These are phyloP conservation scores for Trichoderma sp. DNA, from an alignment of 2,329 filamentous ascomycete genomes.

Conservation along the genomic window DNA sequence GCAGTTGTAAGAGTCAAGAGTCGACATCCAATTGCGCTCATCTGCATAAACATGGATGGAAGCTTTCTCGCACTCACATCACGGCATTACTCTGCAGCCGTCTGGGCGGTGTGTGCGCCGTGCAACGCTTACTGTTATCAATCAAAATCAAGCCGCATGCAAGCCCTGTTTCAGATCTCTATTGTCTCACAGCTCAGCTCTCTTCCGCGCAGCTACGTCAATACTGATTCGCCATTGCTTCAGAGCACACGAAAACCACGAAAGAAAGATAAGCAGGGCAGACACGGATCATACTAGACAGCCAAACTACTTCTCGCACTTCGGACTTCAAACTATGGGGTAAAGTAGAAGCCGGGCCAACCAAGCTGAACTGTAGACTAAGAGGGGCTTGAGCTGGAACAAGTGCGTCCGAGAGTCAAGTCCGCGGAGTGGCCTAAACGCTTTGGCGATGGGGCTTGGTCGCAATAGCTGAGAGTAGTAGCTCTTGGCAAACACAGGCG, in stretches of 20 bases:
- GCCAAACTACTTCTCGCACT: not conserved
- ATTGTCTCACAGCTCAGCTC: not conserved
- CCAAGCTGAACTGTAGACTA: not conserved
- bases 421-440: not conserved
- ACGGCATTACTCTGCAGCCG: not conserved
- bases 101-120: not conserved
- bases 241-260: not conserved
- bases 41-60: not conserved
- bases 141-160: not conserved
- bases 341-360: not conserved
- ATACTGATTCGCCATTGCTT: not conserved
- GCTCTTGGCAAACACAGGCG: constrained; percentile 13
- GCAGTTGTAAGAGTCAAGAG: not conserved
- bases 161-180: constrained; percentile 5
- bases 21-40: not conserved
- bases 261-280: not conserved
- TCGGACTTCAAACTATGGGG: not conserved
- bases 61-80: not conserved
- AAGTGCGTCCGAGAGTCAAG: not conserved
- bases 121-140: not conserved
- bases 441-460: not conserved
- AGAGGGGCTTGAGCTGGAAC: not conserved
- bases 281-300: not conserved
- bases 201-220: not conserved
- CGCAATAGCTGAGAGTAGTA: not conserved